These are phyloP conservation scores for Daldinia grandis DNA, from an alignment of 495 filamentous ascomycete genomes.

Conservation along the genomic window DNA sequence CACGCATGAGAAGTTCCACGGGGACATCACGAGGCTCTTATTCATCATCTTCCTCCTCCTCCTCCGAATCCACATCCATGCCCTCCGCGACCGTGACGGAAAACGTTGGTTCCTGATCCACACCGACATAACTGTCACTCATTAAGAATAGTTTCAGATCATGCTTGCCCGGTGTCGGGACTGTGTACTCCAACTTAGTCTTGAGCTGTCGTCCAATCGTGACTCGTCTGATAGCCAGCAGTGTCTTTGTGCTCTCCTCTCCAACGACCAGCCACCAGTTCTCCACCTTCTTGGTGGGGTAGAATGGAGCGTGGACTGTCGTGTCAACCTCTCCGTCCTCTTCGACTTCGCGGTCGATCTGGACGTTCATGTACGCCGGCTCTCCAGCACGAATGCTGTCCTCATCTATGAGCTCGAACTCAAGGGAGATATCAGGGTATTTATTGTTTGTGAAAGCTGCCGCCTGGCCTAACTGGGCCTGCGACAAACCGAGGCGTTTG, in stretches of 20 bases:
- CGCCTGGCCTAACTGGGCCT: constrained; percentile 84
- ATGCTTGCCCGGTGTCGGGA: constrained; percentile 84
- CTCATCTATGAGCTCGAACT: constrained; percentile 83
- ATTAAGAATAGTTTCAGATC: constrained; percentile 92
- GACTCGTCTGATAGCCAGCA: constrained; percentile 93
- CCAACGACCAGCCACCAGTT: constrained; percentile 97
- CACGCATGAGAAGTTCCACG: constrained; percentile 28
- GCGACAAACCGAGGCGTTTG: constrained; percentile 78
- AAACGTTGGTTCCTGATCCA: constrained; percentile 95
- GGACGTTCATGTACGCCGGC: constrained; percentile 84
- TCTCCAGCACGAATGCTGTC: constrained; percentile 81
- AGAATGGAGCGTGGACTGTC: constrained; percentile 95
- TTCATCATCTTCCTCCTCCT: constrained; percentile 71
- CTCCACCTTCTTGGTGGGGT: constrained; percentile 91
- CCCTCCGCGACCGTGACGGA: constrained; percentile 85
- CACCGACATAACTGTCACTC: constrained; percentile 97
- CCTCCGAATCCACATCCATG: constrained; percentile 92
- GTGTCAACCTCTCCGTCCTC: constrained; percentile 75
- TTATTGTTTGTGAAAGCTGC: constrained; percentile 96
- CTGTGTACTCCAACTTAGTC: constrained; percentile 83
- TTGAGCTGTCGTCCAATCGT: constrained; percentile 82
- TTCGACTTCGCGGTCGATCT: constrained; percentile 84
- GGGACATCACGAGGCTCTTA: constrained; percentile 20
- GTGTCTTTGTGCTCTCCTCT: constrained; percentile 82
- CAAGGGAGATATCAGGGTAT: constrained; percentile 92